These are phyloP conservation scores for Cyberlindnera suaveolens DNA, from an alignment of 805 yeast species.

Conservation along the genomic window DNA sequence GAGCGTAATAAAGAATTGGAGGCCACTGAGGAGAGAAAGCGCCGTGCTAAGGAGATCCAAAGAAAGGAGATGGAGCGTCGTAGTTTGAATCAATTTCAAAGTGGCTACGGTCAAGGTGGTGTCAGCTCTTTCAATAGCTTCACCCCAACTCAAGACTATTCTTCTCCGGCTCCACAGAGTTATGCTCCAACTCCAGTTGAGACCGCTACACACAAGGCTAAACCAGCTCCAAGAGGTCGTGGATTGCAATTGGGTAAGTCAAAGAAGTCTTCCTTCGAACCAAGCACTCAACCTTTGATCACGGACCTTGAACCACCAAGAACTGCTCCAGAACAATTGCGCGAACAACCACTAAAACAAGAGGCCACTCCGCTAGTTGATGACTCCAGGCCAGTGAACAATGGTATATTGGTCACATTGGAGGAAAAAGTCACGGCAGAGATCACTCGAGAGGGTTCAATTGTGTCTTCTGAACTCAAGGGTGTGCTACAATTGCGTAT, in stretches of 20 bases:
- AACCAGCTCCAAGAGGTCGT: conserved; percentile 47
- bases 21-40: conserved; percentile 94
- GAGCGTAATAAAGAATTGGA: conserved; percentile 95
- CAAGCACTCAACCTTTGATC: conserved; percentile 26
- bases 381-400: conserved; percentile 38
- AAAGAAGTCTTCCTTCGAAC: conserved; percentile 17
- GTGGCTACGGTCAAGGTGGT: conserved; percentile 10
- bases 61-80: conserved; percentile 66
- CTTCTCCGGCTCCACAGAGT: conserved; percentile 12
- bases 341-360: conserved; percentile 2
- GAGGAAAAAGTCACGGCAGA: conserved; percentile 76
- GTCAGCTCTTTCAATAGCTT: conserved; percentile 4
- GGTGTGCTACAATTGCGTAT: conserved; percentile 89
- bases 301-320: conserved; percentile 22
- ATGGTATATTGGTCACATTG: conserved; percentile 73
- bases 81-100: conserved; percentile 25
- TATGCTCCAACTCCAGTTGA: conserved; percentile 21
- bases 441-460: conserved; percentile 77
- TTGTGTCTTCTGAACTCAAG: conserved; percentile 67
- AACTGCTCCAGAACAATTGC: conserved; percentile 1
- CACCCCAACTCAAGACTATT: conserved; percentile 9
- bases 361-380: conserved; percentile 8
- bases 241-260: conserved; percentile 74
- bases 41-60: conserved; percentile 87
- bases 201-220: conserved; percentile 9